Evolutionary conservation across 1,139 yeast genomes (phyloP).

Genomic region (Taphrina wiesneri): DNA sequence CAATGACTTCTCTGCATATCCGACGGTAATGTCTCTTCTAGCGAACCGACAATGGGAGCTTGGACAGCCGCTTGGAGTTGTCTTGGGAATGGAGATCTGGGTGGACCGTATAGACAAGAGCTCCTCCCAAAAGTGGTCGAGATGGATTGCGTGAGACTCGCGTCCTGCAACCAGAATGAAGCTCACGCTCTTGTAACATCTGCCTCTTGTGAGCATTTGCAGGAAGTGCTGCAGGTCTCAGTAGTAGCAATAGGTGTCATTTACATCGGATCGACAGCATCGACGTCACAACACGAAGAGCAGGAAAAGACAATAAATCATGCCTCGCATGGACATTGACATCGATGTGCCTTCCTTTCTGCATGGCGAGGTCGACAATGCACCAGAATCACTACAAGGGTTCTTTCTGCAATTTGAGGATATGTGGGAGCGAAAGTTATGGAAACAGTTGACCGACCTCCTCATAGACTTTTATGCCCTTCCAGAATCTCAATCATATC

Average conservation of each 20-base stretch:
- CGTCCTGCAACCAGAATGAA: not conserved
- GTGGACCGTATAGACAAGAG: not conserved
- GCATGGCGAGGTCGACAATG: conserved; percentile 67
- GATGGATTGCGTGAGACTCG: not conserved
- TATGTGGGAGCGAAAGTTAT: conserved; percentile 56
- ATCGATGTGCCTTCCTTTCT: conserved; percentile 59
- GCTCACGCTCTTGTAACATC: too few species aligned
- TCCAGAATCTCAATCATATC: conserved; percentile 55
- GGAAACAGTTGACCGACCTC: conserved; percentile 58
- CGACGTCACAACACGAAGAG: not conserved
- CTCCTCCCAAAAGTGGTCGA: conserved; percentile 8
- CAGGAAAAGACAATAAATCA: not conserved
- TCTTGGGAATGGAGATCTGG: not conserved
- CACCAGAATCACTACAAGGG: conserved; percentile 62
- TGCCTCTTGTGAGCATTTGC: not conserved
- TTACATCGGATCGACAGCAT: too few species aligned
- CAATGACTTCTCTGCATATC: not conserved
- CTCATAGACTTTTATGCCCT: conserved; percentile 63
- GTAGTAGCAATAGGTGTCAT: too few species aligned
- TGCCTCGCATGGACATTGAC: conserved; percentile 44
- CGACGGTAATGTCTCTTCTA: not conserved
- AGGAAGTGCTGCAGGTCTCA: not conserved
- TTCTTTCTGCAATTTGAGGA: conserved; percentile 79
- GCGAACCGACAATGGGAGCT: not conserved
- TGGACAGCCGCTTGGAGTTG: not conserved